These are phyloP conservation scores for Kappamyces sp. DNA, from an alignment of 192 early-diverging fungal genomes.

Conservation along the genomic window DNA sequence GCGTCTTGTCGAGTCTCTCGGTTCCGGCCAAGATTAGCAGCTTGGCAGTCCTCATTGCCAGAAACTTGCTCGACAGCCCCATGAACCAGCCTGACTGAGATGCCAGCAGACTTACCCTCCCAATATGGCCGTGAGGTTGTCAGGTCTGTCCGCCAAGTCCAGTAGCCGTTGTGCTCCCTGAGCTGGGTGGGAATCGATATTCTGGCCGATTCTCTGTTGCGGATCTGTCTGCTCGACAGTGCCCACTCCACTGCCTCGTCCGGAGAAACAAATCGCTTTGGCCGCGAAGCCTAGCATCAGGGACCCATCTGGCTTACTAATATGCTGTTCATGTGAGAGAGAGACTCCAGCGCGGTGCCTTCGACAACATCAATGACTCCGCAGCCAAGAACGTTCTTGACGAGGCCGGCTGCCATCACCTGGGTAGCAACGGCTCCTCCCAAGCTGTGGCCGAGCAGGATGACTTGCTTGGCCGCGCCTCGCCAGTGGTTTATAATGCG, in stretches of 20 bases:
- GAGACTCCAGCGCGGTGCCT: constrained; percentile 38
- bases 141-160: constrained; percentile 21
- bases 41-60: constrained; percentile 22
- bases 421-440: constrained; percentile 36
- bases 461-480: constrained; percentile 11
- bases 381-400: constrained; percentile 26
- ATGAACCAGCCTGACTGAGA: constrained; percentile 37
- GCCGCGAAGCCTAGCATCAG: constrained; percentile 9
- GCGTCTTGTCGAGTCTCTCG: constrained; percentile 42
- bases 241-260: constrained; percentile 39
- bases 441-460: constrained; percentile 44
- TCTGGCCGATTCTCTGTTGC: constrained; percentile 10
- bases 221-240: constrained; percentile 10
- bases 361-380: constrained; percentile 42
- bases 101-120: constrained; percentile 17
- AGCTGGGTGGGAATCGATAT: constrained; percentile 19
- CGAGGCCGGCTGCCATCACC: constrained; percentile 6
- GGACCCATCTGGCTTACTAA: constrained; percentile 2
- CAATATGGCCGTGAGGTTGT: constrained; percentile 15
- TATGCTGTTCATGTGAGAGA: constrained; percentile 28
- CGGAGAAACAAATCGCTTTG: constrained; percentile 20
- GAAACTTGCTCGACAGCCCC: constrained; percentile 35
- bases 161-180: not conserved
- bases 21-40: constrained; percentile 41
- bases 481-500: constrained; percentile 18